Conservation (phyloP, 805 yeast genomes). For the Teunomyces tritomae region DNA sequence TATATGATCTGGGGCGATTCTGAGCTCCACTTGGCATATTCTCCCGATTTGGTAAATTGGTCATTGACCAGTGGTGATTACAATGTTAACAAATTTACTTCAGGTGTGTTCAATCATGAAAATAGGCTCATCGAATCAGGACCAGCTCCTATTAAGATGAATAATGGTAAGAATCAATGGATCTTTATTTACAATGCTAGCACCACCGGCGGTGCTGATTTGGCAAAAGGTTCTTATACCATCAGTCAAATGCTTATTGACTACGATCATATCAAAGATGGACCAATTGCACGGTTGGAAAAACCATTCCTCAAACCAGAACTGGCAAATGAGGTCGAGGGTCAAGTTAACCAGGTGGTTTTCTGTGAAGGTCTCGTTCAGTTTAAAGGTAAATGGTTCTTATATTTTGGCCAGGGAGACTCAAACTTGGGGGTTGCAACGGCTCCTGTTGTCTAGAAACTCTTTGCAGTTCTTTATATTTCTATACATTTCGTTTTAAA, state of each 20-base stretch:
- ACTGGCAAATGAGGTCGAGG: conserved; percentile 30
- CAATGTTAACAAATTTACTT: conserved; percentile 22
- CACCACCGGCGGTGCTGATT: conserved; percentile 35
- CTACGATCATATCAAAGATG: conserved; percentile 31
- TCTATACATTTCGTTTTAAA: no score
- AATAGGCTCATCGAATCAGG: conserved; percentile 40
- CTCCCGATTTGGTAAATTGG: conserved; percentile 37
- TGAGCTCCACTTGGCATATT: conserved; percentile 35
- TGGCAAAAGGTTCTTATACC: conserved; percentile 30
- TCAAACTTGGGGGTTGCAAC: conserved; percentile 42
- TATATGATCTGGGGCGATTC: conserved; percentile 47
- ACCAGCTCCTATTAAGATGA: conserved; percentile 39
- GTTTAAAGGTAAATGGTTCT: conserved; percentile 39
- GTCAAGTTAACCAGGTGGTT: conserved; percentile 42
- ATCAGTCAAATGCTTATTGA: conserved; percentile 42
- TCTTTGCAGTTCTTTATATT: no score
- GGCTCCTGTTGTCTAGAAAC: conserved; percentile 10
- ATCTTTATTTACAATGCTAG: conserved; percentile 38
- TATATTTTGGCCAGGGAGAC: conserved; percentile 45
- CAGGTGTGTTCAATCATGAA: conserved; percentile 29
- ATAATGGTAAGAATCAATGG: conserved; percentile 30
- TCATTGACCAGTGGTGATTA: conserved; percentile 17
- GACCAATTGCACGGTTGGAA: conserved; percentile 40
- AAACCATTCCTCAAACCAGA: conserved; percentile 35
- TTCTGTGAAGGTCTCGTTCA: conserved; percentile 45